Evolutionary conservation across 345 rosid species (phyloP), one percentile per base, ranked within the genome.

Genomic region (Salix udensis): DNA sequence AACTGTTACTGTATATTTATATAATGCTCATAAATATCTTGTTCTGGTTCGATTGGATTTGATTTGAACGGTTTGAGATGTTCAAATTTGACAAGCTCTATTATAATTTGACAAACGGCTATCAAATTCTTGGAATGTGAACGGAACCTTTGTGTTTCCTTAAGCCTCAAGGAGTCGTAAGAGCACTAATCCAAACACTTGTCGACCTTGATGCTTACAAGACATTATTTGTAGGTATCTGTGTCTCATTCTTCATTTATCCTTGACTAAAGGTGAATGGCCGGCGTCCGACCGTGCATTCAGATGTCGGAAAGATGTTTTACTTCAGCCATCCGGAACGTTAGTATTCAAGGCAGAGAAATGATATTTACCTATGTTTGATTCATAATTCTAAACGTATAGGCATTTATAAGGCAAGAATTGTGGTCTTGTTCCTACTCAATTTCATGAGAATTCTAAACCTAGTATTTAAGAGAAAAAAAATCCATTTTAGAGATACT

Each of bases 321-420:
- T 74, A 62, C 83, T 83, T 83, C 77, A 23, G 7, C 7, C 28
- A 61, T 18, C 67, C 76, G 83, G 28, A 77, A 83, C 70, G 73
- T 53, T 31, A 31, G n/a, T 10, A 23, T 42, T 69, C 16, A 7
- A 36, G 19, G 72, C 73, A 13, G 60, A 5, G 2, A n/a, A 40
- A 37, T 75, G 23, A 52, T 50, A 50, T 73, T 40, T 62, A 28
- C n/a, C 34, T 28, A 7, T 55, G 14, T 55, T 55, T 55, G 6
- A n/a, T n/a, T n/a, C 28, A n/a, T 55, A 10, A 55, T n/a, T 23
- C 28, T 55, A 55, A n/a, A 3, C 28, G 11, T 55, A 3, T 0
- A 21, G 60, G 60, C 24, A 6, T 9, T 0, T 53, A 7, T 21
- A 21, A 10, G 62, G 26, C 28, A 55, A n/a, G 1, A 58, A 9